Evolutionary conservation across 2,329 filamentous ascomycete species (phyloP).

Genomic region (Colletotrichum aenigma): DNA sequence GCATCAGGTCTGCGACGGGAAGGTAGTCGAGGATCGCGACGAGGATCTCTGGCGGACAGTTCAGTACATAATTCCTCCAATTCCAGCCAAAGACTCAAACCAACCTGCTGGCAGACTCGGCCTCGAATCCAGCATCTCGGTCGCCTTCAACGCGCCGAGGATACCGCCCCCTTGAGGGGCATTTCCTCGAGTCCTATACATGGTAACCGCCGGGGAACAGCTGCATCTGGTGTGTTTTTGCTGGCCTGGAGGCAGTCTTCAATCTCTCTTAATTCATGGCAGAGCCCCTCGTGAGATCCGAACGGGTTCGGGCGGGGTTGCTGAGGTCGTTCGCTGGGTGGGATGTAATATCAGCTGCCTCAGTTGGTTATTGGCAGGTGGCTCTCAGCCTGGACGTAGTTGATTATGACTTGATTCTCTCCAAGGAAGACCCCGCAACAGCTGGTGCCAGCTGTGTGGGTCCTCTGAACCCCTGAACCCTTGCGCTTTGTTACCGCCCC

Average conservation of each 20-base stretch:
- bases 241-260: background rate
- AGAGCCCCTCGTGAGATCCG: background rate
- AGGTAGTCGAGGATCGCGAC: constrained; percentile 89
- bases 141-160: constrained; percentile 77
- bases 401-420: background rate
- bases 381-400: background rate
- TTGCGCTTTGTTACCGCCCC: background rate
- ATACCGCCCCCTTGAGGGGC: constrained; percentile 56
- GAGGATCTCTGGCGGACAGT: constrained; percentile 71
- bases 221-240: background rate
- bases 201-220: constrained; percentile 24
- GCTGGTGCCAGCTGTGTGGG: constrained; percentile 12
- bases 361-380: background rate
- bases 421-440: constrained; percentile 7
- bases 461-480: background rate
- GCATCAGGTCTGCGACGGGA: constrained; percentile 81
- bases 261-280: constrained; percentile 1
- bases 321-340: background rate
- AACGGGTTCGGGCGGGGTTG: constrained; percentile 3
- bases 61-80: background rate
- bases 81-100: constrained; percentile 21
- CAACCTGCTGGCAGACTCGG: constrained; percentile 82
- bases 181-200: constrained; percentile 49
- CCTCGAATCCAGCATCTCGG: constrained; percentile 80
- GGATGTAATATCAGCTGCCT: background rate